These are phyloP conservation scores for Orbilia ellipsospora DNA, from an alignment of 2,329 filamentous ascomycete genomes.

Conservation along the genomic window DNA sequence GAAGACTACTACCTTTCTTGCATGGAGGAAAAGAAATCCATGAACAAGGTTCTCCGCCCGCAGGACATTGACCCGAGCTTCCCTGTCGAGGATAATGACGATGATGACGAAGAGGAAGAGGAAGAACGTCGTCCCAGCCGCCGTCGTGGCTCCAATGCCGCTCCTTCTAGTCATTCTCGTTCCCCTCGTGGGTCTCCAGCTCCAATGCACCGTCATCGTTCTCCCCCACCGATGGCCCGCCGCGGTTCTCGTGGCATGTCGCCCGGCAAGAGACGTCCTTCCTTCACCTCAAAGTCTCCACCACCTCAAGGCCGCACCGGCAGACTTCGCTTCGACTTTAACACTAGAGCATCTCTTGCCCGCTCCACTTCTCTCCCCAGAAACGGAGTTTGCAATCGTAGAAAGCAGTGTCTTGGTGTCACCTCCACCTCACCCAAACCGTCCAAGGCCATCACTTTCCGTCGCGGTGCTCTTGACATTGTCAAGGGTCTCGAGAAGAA, in stretches of 20 bases:
- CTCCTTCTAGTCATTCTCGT: slow-evolving; percentile 68
- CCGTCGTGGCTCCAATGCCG: slow-evolving; percentile 67
- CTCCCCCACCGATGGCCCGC: slow-evolving; percentile 61
- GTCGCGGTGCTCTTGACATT: slow-evolving; percentile 96
- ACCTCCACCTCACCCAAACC: slow-evolving; percentile 58
- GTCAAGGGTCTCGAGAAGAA: slow-evolving; percentile 96
- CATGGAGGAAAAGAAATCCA: slow-evolving; percentile 80
- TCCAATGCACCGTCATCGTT: slow-evolving; percentile 61
- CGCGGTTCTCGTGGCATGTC: slow-evolving; percentile 60
- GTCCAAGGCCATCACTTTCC: slow-evolving; percentile 64
- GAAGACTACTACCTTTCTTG: slow-evolving; percentile 92
- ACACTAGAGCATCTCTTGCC: slow-evolving; percentile 75
- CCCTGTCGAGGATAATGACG: slow-evolving; percentile 88
- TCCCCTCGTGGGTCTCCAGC: slow-evolving; percentile 61
- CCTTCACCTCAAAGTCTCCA: slow-evolving; percentile 71
- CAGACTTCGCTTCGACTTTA: slow-evolving; percentile 65
- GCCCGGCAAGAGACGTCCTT: slow-evolving; percentile 69
- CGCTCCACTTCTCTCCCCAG: slow-evolving; percentile 85
- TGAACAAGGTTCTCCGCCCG: slow-evolving; percentile 84
- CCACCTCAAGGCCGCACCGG: slow-evolving; percentile 69
- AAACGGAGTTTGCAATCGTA: slow-evolving; percentile 64
- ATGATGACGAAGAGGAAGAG: slow-evolving; percentile 76
- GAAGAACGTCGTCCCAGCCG: slow-evolving; percentile 64
- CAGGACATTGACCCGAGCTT: slow-evolving; percentile 99
- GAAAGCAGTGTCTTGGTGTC: slow-evolving; percentile 56